Base-by-base conservation (phyloP, 2,329 filamentous ascomycete genomes). In the Colletotrichum viniferum region DNA sequence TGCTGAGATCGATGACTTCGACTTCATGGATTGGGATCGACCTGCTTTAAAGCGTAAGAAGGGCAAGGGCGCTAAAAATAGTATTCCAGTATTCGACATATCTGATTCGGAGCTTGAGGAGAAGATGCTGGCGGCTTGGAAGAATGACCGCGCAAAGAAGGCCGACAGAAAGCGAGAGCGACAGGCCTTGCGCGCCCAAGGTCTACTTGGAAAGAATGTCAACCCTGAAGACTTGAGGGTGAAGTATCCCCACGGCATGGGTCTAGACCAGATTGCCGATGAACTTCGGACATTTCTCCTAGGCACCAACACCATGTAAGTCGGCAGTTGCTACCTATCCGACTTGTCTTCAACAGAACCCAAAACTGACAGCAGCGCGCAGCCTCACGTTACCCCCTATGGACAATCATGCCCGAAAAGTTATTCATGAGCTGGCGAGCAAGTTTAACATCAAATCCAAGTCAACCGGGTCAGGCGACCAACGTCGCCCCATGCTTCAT, bases 331-430 rank as follows among this genome's bases (percentile, higher is more conserved):
- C 18, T n/a, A 32, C 43, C 32, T 18, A 18, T 7, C 10, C 28
- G 12, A 55, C 14, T 9, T 4, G 18, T 32, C 21, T 52, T 24
- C 7, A n/a, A n/a, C 38, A 26, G 13, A 36, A 13, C 9, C 10
- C 52, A 5, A 43, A n/a, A 24, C 60, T 62, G 16, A 63, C 30
- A n/a, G 38, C 6, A 12, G 12, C 67, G 36, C 69, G 34, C 77
- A 96, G 94, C 61, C 87, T 97, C 7, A 87, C 92, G 6, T 87
- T 98, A 28, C 95, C 96, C 4, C 95, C 96, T 0, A 97, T 98
- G 92, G 92, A 95, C 72, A 95, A 95, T 76, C 85, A 90, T 60
- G 90, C 93, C 52, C 93, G 97, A 65, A 96, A 95, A 82, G 86
- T 92, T 7, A 89, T 98, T 21, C 97, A 99, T 82, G 91, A 95